phyloP scores from a whole-genome alignment of 768 basidiomycete genomes.

The Chlorophyllum brunneum region DNA sequence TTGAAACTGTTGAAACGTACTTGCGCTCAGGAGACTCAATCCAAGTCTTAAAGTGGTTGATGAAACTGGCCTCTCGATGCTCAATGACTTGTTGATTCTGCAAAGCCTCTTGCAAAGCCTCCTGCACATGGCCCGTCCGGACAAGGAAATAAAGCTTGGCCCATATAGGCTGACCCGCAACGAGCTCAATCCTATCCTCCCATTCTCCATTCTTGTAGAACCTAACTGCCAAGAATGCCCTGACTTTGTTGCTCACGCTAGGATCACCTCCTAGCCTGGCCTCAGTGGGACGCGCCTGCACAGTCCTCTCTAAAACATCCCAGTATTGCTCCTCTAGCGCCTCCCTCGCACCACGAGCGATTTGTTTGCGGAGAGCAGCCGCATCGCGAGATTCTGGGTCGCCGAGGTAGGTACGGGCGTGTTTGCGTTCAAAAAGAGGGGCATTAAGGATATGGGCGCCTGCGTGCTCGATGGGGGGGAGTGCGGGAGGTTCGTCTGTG shows the following conservation, averaged over 20 bases:
- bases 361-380: constrained; percentile 59
- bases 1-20: constrained; percentile 33
- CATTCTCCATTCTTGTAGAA: constrained; percentile 82
- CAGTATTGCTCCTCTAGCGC: constrained; percentile 90
- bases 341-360: constrained; percentile 72
- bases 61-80: constrained; percentile 78
- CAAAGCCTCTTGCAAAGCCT: constrained; percentile 75
- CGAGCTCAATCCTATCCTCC: constrained; percentile 86
- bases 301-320: constrained; percentile 76
- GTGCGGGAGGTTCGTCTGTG: constrained; percentile 67
- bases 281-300: constrained; percentile 78
- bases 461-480: constrained; percentile 76
- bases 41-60: constrained; percentile 81
- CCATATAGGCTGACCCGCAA: constrained; percentile 88
- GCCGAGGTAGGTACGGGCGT: constrained; percentile 74
- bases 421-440: constrained; percentile 77
- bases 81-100: constrained; percentile 68
- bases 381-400: constrained; percentile 64
- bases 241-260: constrained; percentile 81
- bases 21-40: constrained; percentile 75
- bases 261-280: constrained; percentile 91
- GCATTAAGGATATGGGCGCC: constrained; percentile 81
- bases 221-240: constrained; percentile 79
- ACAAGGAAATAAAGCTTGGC: constrained; percentile 92
- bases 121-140: constrained; percentile 76